Percentiles rank a stretch among this genome's conserved stretches.
phyloP scores from a whole-genome alignment of 1,284 basidiomycete genomes.

The Pholiota adiposa region DNA sequence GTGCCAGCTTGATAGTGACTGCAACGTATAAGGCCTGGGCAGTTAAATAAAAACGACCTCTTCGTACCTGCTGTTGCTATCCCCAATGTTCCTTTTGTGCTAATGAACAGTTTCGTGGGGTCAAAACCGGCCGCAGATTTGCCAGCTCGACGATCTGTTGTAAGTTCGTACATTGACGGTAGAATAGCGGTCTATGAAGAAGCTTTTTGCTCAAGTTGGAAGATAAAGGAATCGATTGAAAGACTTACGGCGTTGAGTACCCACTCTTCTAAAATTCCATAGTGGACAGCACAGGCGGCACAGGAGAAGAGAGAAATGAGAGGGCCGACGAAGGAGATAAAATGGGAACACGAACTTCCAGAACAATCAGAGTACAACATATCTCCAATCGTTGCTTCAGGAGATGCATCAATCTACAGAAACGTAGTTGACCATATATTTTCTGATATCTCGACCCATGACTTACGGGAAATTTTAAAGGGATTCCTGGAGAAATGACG shows the following conservation, averaged over 20 bases:
- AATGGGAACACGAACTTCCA: conserved; percentile 55
- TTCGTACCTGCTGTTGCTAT: conserved; percentile 85
- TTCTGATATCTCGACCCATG: not conserved
- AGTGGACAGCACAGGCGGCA: conserved; percentile 86
- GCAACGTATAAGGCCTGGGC: conserved; percentile 4
- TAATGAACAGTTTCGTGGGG: conserved; percentile 90
- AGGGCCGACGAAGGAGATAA: conserved; percentile 6
- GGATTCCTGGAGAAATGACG: conserved; percentile 33
- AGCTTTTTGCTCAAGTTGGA: not conserved
- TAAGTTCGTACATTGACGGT: conserved; percentile 91
- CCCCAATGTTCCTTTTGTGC: conserved; percentile 93
- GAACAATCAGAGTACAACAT: conserved; percentile 89
- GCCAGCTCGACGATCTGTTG: conserved; percentile 83
- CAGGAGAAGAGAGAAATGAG: too few relatives aligned
- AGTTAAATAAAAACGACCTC: conserved; percentile 13
- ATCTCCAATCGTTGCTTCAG: conserved; percentile 86
- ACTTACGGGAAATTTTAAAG: conserved; percentile 87
- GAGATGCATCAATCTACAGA: conserved; percentile 73
- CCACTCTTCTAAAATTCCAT: conserved; percentile 88
- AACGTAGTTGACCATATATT: not conserved
- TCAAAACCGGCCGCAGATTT: conserved; percentile 95
- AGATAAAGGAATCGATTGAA: conserved; percentile 1
- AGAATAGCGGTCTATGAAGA: conserved; percentile 82
- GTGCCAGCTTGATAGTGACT: conserved; percentile 83
- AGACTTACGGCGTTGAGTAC: conserved; percentile 74